Conservation (phyloP, 2,329 filamentous ascomycete species). For the Pezicula carpinea region DNA sequence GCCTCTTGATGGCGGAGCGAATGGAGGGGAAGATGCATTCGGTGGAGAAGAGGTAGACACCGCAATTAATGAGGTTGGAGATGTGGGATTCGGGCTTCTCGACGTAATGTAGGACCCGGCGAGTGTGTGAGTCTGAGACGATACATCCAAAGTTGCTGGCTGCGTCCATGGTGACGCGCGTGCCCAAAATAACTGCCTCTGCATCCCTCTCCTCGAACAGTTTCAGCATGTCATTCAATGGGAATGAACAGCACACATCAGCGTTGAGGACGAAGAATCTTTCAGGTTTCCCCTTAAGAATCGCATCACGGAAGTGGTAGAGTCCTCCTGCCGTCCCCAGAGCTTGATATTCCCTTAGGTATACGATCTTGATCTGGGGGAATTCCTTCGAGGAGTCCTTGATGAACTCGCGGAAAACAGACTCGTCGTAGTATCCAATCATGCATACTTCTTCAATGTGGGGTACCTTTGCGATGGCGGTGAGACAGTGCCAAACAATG, state of each 20-base stretch:
- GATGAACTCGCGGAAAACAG: constrained; percentile 96
- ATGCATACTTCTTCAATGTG: constrained; percentile 95
- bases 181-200: constrained; percentile 93
- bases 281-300: constrained; percentile 91
- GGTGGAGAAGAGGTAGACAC: constrained; percentile 94
- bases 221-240: constrained; percentile 89
- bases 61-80: constrained; percentile 98
- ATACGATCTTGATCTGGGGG: constrained; percentile 84
- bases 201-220: constrained; percentile 93
- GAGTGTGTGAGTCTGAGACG: constrained; percentile 88
- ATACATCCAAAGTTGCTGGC: constrained; percentile 98
- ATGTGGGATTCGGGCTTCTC: constrained; percentile 98
- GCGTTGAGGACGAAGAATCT: constrained; percentile 97
- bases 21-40: constrained; percentile 97
- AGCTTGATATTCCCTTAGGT: constrained; percentile 95
- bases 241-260: constrained; percentile 98
- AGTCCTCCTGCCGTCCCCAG: constrained; percentile 92
- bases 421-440: constrained; percentile 98
- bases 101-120: constrained; percentile 96
- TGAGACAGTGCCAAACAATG: constrained; percentile 97
- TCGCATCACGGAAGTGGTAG: constrained; percentile 98
- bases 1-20: constrained; percentile 89
- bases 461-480: constrained; percentile 83
- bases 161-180: constrained; percentile 82
- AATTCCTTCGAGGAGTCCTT: constrained; percentile 83